These are phyloP conservation scores for Mortierella sp. DNA, from an alignment of 371 early-diverging fungal species.

Conservation along the genomic window DNA sequence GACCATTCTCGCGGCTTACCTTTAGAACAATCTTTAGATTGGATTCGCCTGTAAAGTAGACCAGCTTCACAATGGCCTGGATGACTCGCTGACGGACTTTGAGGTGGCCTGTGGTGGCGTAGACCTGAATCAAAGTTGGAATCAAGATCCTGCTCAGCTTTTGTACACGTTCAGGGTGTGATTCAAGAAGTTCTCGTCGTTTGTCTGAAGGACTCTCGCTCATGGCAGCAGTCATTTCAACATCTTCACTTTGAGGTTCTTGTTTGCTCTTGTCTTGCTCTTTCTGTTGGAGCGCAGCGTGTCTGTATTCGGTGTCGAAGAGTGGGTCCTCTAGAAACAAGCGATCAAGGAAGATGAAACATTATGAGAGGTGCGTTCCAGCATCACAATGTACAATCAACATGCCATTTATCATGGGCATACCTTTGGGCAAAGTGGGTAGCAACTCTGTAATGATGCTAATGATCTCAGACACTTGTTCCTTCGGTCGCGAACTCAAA, in stretches of 20 bases:
- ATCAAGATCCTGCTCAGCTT: conserved; percentile 60
- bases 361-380: neutral
- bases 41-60: conserved; percentile 57
- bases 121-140: conserved; percentile 67
- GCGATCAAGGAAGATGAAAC: neutral
- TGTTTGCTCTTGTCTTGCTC: conserved; percentile 19
- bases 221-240: conserved; percentile 19
- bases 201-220: conserved; percentile 38
- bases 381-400: too few relatives aligned
- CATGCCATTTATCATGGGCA: neutral
- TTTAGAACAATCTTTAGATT: conserved; percentile 56
- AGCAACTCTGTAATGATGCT: conserved; percentile 64
- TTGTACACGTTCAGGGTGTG: conserved; percentile 54
- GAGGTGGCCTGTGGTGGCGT: conserved; percentile 65
- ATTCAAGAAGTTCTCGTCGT: conserved; percentile 56
- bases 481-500: conserved; percentile 57
- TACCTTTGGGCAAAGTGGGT: conserved; percentile 73
- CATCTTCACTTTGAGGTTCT: conserved; percentile 16
- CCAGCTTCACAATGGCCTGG: conserved; percentile 63
- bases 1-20: conserved; percentile 4
- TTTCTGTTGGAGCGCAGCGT: conserved; percentile 15
- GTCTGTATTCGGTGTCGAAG: conserved; percentile 42
- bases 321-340: conserved; percentile 18
- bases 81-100: conserved; percentile 68
- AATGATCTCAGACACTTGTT: conserved; percentile 63